Evolutionary conservation across 495 filamentous ascomycete genomes (phyloP).

Genomic region (Hypomontagnella submonticulosa): DNA sequence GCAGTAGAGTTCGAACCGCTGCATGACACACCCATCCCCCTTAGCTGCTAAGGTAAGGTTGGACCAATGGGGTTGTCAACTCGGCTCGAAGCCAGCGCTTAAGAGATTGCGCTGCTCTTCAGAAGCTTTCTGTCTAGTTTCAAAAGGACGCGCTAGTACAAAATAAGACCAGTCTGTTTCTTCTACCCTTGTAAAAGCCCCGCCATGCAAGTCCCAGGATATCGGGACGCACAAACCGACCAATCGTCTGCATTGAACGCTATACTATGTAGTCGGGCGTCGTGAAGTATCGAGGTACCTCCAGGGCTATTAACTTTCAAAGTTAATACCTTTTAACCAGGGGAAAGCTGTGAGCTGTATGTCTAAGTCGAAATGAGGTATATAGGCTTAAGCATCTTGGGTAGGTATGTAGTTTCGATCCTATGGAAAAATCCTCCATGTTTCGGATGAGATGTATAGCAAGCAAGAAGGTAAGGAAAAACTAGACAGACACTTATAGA

Average conservation of each 20-base stretch:
- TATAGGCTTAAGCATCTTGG: slow-evolving; percentile 5
- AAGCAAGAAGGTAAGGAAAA: not conserved
- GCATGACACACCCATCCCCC: slow-evolving; percentile 44
- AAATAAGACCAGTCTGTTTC: slow-evolving; percentile 7
- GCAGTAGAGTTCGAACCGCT: slow-evolving; percentile 38
- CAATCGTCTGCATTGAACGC: slow-evolving; percentile 23
- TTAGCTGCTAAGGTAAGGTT: slow-evolving; percentile 33
- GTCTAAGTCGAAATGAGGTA: not conserved
- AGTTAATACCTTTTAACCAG: not conserved
- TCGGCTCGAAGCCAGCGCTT: slow-evolving; percentile 36
- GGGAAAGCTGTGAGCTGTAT: slow-evolving; percentile 1
- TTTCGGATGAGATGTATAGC: too few species aligned
- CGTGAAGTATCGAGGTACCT: slow-evolving; percentile 15
- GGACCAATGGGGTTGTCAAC: slow-evolving; percentile 22
- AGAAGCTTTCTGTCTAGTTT: slow-evolving; percentile 24
- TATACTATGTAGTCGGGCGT: slow-evolving; percentile 40
- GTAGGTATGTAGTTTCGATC: too few species aligned
- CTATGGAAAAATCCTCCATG: too few species aligned
- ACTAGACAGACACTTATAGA: not conserved
- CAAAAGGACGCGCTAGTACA: slow-evolving; percentile 15
- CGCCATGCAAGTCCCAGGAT: slow-evolving; percentile 46
- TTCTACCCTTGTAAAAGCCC: slow-evolving; percentile 27
- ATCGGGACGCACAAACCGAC: slow-evolving; percentile 38
- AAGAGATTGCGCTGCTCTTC: slow-evolving; percentile 35
- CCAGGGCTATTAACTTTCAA: slow-evolving; percentile 13